These are phyloP conservation scores for Candida michaelii DNA, from an alignment of 805 yeast genomes.

Conservation along the genomic window DNA sequence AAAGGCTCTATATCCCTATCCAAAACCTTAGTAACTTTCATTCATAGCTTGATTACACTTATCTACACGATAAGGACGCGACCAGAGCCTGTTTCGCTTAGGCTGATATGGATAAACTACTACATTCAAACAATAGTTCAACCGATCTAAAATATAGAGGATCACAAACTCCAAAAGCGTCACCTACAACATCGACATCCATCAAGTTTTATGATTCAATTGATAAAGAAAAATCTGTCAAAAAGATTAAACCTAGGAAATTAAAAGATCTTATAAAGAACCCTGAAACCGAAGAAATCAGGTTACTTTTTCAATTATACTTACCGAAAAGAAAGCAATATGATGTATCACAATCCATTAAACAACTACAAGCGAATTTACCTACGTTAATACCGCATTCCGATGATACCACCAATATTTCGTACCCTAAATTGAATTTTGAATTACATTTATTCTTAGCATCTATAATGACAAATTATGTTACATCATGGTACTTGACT, in stretches of 20 bases:
- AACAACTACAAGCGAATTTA: constrained; percentile 25
- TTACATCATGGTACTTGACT: constrained; percentile 26
- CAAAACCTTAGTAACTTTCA: too few relatives aligned
- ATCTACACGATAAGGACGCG: constrained; percentile 3
- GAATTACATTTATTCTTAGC: constrained; percentile 39
- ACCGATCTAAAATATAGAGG: constrained; percentile 10
- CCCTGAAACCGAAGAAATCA: constrained; percentile 26
- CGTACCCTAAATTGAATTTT: constrained; percentile 26
- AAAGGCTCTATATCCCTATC: too few relatives aligned
- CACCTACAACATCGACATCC: constrained; percentile 18
- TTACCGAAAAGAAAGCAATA: constrained; percentile 29
- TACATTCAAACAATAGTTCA: constrained; percentile 1
- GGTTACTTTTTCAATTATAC: constrained; percentile 31
- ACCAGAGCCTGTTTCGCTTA: too few relatives aligned
- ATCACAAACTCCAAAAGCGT: constrained; percentile 14
- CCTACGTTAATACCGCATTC: constrained; percentile 27
- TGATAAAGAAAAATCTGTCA: constrained; percentile 11
- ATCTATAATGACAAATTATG: constrained; percentile 23
- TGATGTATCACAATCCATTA: constrained; percentile 25
- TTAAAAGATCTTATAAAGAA: constrained; percentile 8
- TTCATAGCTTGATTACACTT: too few relatives aligned
- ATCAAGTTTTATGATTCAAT: constrained; percentile 13
- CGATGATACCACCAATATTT: constrained; percentile 14
- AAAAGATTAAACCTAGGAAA: constrained; percentile 8
- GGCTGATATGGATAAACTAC: not conserved